Evolutionary conservation across 1,284 basidiomycete species (phyloP).

Genomic region (Marasmius fiardii): DNA sequence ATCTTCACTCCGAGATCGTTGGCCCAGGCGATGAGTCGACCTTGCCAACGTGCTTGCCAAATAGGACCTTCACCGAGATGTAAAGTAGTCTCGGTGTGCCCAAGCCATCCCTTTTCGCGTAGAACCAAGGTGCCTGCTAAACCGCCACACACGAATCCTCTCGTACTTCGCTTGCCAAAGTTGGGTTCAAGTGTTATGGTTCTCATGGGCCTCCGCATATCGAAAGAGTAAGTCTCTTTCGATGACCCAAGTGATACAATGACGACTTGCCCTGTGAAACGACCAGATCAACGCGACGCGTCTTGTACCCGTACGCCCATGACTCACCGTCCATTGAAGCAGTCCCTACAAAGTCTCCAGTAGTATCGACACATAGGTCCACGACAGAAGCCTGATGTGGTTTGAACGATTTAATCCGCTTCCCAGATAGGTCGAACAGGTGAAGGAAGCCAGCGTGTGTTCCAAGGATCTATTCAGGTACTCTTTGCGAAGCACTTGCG

Average conservation of each 20-base stretch:
- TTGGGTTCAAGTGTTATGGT: constrained; percentile 89
- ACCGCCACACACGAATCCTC: constrained; percentile 93
- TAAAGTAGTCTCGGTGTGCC: constrained; percentile 87
- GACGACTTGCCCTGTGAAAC: constrained; percentile 74
- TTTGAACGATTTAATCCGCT: constrained; percentile 87
- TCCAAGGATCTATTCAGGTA: constrained; percentile 68
- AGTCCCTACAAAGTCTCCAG: constrained; percentile 88
- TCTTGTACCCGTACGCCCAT: background rate
- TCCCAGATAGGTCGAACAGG: constrained; percentile 77
- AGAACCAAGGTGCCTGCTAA: constrained; percentile 85
- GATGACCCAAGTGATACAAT: constrained; percentile 78
- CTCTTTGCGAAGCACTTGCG: constrained; percentile 10
- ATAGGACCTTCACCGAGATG: constrained; percentile 93
- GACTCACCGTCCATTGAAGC: constrained; percentile 89
- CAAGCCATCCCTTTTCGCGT: constrained; percentile 96
- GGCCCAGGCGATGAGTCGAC: constrained; percentile 91
- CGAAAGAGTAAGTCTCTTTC: constrained; percentile 83
- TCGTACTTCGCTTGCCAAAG: constrained; percentile 78
- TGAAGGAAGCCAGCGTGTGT: constrained; percentile 93
- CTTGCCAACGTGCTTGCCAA: constrained; percentile 89
- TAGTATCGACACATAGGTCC: constrained; percentile 83
- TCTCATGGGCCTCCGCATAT: constrained; percentile 92
- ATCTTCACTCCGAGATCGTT: constrained; percentile 95
- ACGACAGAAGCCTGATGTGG: constrained; percentile 90
- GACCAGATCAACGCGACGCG: constrained; percentile 18